A percentile compares a stretch with the other conserved stretches of the same genome.
Evolutionary conservation across 1,139 yeast species (phyloP).

Genomic region (Pichia sp.): DNA sequence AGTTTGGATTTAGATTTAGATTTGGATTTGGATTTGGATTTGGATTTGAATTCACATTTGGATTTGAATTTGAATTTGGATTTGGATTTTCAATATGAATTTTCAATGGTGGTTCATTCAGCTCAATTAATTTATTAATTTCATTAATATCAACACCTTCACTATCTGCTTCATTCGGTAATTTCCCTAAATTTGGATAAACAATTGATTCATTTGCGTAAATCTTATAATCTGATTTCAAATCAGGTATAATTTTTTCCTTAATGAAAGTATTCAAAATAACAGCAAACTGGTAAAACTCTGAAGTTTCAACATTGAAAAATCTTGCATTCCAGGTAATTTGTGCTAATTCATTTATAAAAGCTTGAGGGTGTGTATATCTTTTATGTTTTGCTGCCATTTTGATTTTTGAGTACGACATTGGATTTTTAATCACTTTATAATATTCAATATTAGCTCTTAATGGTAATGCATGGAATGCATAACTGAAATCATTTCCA

Average conservation of each 20-base stretch:
- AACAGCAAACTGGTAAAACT: slow-evolving; percentile 65
- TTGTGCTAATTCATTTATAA: slow-evolving; percentile 71
- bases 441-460: slow-evolving; percentile 39
- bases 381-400: slow-evolving; percentile 39
- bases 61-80: not conserved
- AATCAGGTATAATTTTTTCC: slow-evolving; percentile 48
- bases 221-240: slow-evolving; percentile 37
- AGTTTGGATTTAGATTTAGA: not conserved
- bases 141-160: not conserved
- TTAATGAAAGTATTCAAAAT: slow-evolving; percentile 58
- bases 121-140: not conserved
- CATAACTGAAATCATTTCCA: slow-evolving; percentile 31
- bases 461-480: slow-evolving; percentile 42
- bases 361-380: slow-evolving; percentile 59
- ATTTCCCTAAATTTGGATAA: slow-evolving; percentile 70
- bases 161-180: slow-evolving; percentile 35
- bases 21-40: not conserved
- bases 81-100: not conserved
- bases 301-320: slow-evolving; percentile 66
- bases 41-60: not conserved
- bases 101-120: not conserved
- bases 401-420: slow-evolving; percentile 40
- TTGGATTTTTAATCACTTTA: slow-evolving; percentile 40
- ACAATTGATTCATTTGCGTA: slow-evolving; percentile 36
- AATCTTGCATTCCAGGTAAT: slow-evolving; percentile 86